Base-by-base conservation (phyloP, 1,284 basidiomycete species). In the Ceratobasidium sp. region DNA sequence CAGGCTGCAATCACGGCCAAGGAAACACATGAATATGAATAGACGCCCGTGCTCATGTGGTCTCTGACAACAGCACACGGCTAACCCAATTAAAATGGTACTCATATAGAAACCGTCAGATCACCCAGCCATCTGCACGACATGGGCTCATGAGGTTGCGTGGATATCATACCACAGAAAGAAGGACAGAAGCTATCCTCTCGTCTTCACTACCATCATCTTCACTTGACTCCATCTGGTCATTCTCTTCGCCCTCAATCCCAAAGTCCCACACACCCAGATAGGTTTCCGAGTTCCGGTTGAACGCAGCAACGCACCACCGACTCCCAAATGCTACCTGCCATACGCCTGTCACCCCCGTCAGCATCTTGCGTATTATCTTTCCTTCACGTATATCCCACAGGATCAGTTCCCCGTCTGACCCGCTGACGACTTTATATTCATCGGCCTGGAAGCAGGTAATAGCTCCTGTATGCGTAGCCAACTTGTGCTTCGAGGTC, bases 381-480 rank as follows among this genome's bases (percentile, higher is more conserved):
- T 86, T 86, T 28, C 95, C 95, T 72, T 95, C 92, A 52, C 89
- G 84, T 74, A 96, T 87, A 80, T 98, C 93, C 96, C 96, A 98
- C 88, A 98, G 92, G 85, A 98, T 97, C 76, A 98, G 85, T 50
- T 93, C 94, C 21, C 96, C 96, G 78, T 98, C 96, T 11, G 91
- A 93, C 7, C 96, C 96, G 77, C 91, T 94, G 50, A 98, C 86
- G 59, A 98, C 93, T 80, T 97, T 96, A 85, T 93, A 93, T 80
- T 98, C 96, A 80, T 98, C 96, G 78, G 98, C 95, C 81, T 96
- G 93, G 87, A 98, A 98, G 82, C 96, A 98, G 4, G 96, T 98
- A 78, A 98, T 98, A 16, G 96, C 95, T 26, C 95, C 95, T 2
- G 92, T 91, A 81, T 98, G 95, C 0, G 93, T 94, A 0, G 91